A percentile compares a stretch with the other conserved stretches of the same genome.
Conservation (phyloP, 1,284 basidiomycete genomes). For the Microbotryum scabiosae region DNA sequence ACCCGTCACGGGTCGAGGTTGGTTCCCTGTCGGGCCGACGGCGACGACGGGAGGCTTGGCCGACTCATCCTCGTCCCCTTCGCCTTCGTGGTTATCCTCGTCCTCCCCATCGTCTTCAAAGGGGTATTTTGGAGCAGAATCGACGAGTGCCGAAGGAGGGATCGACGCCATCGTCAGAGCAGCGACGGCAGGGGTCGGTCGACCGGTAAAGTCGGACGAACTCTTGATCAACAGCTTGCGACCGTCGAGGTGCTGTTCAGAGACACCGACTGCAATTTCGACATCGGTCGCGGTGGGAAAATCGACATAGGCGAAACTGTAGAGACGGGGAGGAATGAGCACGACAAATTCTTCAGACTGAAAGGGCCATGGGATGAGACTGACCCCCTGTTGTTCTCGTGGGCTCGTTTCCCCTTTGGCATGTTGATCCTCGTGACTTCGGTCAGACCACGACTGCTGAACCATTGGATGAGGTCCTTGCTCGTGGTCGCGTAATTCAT, state of each 20-base stretch:
- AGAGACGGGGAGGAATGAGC: background rate
- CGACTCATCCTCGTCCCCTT: slow-evolving; percentile 34
- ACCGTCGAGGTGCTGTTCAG: slow-evolving; percentile 74
- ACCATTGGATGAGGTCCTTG: slow-evolving; percentile 27
- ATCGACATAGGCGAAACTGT: slow-evolving; percentile 92
- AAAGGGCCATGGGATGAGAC: slow-evolving; percentile 32
- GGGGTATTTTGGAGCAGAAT: slow-evolving; percentile 1
- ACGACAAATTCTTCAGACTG: background rate
- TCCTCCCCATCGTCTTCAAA: background rate
- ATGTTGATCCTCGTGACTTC: slow-evolving; percentile 49
- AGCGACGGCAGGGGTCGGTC: slow-evolving; percentile 36
- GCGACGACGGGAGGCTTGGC: slow-evolving; percentile 40
- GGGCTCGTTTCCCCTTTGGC: slow-evolving; percentile 44
- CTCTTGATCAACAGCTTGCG: slow-evolving; percentile 87
- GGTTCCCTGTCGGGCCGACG: slow-evolving; percentile 40
- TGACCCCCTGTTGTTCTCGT: slow-evolving; percentile 47
- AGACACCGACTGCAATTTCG: slow-evolving; percentile 62
- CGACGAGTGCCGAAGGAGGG: slow-evolving; percentile 6
- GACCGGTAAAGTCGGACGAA: slow-evolving; percentile 42
- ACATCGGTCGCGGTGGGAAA: slow-evolving; percentile 72
- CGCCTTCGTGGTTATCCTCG: slow-evolving; percentile 57
- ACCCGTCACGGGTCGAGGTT: slow-evolving; percentile 28
- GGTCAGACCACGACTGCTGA: slow-evolving; percentile 26
- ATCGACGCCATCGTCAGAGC: slow-evolving; percentile 8
- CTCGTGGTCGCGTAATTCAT: slow-evolving; percentile 75